Evolutionary conservation across 108 stramenopile species (phyloP).

Genomic region (Nannochloropsis granulata): DNA sequence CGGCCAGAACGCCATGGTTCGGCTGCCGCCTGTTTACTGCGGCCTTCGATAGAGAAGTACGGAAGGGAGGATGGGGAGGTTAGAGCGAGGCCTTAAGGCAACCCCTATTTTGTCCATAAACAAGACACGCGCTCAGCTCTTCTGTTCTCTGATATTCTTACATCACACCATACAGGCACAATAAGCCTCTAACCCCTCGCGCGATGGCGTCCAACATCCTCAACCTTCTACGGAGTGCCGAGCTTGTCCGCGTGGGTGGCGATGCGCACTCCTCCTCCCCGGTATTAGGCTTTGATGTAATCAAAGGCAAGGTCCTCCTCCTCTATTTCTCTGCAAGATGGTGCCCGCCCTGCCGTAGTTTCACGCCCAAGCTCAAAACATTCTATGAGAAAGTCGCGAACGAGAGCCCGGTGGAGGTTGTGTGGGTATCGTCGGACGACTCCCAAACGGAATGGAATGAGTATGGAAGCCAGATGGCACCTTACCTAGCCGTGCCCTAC

Average conservation of each 20-base stretch:
- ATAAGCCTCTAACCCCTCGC: no score
- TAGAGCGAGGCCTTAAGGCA: no score
- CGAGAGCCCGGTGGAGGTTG: not conserved
- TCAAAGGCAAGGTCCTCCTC: not conserved
- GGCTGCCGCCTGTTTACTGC: no score
- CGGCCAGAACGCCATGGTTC: not conserved
- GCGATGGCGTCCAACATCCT: not conserved
- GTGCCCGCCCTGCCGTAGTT: not conserved
- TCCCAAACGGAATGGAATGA: not conserved
- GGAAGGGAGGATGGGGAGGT: no score
- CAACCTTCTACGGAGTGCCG: not conserved
- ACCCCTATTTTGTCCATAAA: no score
- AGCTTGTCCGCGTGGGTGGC: not conserved
- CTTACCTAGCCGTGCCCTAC: not conserved
- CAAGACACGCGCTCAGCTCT: no score
- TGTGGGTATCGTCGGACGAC: not conserved
- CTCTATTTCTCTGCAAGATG: not conserved
- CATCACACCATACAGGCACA: no score
- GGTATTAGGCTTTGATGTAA: not conserved
- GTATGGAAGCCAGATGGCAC: not conserved
- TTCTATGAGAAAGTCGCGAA: not conserved
- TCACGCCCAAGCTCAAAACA: not conserved
- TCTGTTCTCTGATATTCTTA: no score
- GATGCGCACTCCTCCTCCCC: not conserved
- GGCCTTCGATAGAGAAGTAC: no score